Base-by-base conservation (phyloP, 495 filamentous ascomycete genomes). In the Penicillium flavigenum region DNA sequence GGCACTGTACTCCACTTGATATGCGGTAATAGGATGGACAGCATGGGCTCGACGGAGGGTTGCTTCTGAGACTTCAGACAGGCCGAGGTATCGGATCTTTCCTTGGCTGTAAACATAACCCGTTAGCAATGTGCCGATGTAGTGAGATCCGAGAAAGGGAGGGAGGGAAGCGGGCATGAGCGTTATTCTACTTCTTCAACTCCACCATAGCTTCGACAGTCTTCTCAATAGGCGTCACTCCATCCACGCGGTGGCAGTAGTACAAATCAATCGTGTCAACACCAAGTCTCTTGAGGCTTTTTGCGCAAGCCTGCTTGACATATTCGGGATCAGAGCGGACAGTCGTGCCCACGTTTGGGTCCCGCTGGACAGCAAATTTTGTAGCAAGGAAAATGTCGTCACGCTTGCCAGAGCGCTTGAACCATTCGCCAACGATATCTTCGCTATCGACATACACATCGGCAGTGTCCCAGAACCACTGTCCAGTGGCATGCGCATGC, bases 1-100 rank as follows among this genome's bases (percentile, higher is more conserved):
- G 0, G 82, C 79, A 1, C 73, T 81, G 64, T 86, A 88, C 71
- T 89, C 86, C 19, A 88, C 70, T 68, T 90, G 82, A 16, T 85
- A 75, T 4, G 82, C 83, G 17, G 76, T 60, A 26, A 90, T 81
- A 1, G 79, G 85, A 29, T 83, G 77, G 4, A 89, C 66, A 32
- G 81, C 82, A 63, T 78, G 67, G 0, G 87, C 87, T 79, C 86
- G 79, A 3, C 85, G 81, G 3, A 89, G 69, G 0, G 84, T 86
- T 0, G 74, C 66, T 0, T 81, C 70, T 22, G 76, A 79, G 44
- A 77, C 74, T 55, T 87, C 84, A 20, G 60, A 87, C 71, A 86
- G 64, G 9, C 83, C 83, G 0, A 86, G 62, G 42, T 81, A 70
- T 6, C 72, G 69, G 54, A 86, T 81, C 51, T 86, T 65, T 80